Evolutionary conservation across 31 red algal species (phyloP), one percentile per base, ranked within the genome.

Genomic region (Porphyra umbilicalis): DNA sequence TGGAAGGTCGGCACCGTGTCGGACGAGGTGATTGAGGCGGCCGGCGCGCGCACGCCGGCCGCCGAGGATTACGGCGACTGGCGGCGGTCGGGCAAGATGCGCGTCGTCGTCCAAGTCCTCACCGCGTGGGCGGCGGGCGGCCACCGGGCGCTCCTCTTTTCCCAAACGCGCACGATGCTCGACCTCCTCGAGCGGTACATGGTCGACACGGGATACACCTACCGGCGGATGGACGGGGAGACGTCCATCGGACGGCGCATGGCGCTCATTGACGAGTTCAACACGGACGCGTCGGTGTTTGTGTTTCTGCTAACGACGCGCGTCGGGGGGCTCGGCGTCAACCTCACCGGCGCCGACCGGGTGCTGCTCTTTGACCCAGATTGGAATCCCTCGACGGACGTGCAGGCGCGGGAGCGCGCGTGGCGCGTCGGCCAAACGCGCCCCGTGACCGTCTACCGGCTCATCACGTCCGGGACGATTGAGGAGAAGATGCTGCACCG

Each of bases 401-500:
- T 96, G 18, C 97, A 99, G 76, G 97, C 97, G 36, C 84, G 97
- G 35, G 97, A 99, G 76, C 85, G 97, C 35, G 94, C 97, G 10
- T 99, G 97, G 97, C 78, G 97, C 33, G 90, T 99, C 15, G 97
- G 97, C 9, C 97, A 99, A 82, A 94, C 84, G n/a, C 83, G 89
- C 34, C 88, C 92, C 32, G 97, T 99, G 15, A 93, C 88, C 6
- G 79, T 99, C 20, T 96, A 96, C 80, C 85, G 97, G 36, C 85
- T 99, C 14, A 83, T 99, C 16, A 99, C 97, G 33, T 81, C 81
- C 35, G 97, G 97, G 76, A 99, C 97, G 14, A 99, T 99, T 33
- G 97, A 99, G 75, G 97, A 99, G 78, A 99, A 99, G 77, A 96
- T 99, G 29, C 94, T 92, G 79, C 97, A 99, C 81, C 81, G 97